phyloP scores from a whole-genome alignment of 306 rosid species.

The Purshia tridentata region DNA sequence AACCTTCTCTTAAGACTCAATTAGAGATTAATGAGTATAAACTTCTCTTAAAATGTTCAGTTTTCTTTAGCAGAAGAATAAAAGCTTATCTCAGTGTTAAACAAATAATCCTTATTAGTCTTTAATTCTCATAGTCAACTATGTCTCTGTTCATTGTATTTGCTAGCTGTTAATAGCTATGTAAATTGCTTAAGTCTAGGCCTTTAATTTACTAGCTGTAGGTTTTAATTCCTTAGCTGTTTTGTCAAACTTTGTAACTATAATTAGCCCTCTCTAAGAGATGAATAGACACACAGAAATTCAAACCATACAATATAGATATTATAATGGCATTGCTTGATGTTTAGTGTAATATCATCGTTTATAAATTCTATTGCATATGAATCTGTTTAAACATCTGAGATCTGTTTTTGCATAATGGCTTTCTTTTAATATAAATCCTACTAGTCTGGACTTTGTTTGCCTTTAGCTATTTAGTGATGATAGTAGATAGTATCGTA shows the following conservation, averaged over 20 bases:
- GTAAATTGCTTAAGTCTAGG: background rate
- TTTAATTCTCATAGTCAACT: background rate
- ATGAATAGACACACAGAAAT: background rate
- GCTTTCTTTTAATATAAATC: background rate
- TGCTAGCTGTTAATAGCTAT: background rate
- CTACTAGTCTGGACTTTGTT: background rate
- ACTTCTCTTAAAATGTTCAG: background rate
- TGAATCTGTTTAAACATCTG: background rate
- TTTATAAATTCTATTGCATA: background rate
- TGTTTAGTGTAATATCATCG: background rate
- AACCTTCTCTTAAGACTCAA: background rate
- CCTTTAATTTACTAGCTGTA: background rate
- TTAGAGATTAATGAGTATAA: background rate
- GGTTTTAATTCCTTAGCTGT: background rate
- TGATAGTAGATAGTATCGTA: background rate
- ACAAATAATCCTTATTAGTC: too few relatives aligned
- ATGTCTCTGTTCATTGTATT: background rate
- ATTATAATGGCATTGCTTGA: background rate
- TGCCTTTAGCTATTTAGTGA: constrained; percentile 9
- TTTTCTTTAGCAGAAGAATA: background rate
- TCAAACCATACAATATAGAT: too few relatives aligned
- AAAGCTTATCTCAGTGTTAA: background rate
- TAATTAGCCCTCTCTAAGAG: background rate
- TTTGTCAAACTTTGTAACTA: background rate
- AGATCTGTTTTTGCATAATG: background rate